These are phyloP conservation scores for Lentinula novae-zelandiae DNA, from an alignment of 1,284 basidiomycete species.

Conservation along the genomic window DNA sequence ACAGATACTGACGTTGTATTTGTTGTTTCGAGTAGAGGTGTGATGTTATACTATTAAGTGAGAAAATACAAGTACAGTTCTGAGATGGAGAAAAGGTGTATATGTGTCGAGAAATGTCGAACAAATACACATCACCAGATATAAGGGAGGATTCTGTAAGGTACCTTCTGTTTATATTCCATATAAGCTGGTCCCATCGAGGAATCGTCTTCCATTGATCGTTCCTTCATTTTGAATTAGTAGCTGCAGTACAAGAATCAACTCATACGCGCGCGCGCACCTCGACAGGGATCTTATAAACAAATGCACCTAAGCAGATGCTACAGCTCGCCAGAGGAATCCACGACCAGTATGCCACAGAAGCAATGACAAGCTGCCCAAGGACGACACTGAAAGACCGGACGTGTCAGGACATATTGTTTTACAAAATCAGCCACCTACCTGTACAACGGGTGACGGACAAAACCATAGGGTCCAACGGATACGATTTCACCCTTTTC, in stretches of 20 bases:
- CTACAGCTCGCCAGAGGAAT: conserved; percentile 4
- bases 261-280: background rate
- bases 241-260: background rate
- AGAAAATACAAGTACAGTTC: no score
- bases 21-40: no score
- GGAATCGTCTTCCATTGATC: conserved; percentile 26
- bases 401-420: background rate
- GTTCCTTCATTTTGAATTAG: conserved; percentile 20
- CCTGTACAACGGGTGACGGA: conserved; percentile 13
- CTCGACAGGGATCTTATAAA: conserved; percentile 9
- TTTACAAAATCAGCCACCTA: background rate
- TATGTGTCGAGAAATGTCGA: background rate
- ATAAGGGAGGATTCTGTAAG: conserved; percentile 28
- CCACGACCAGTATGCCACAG: conserved; percentile 12
- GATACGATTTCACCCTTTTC: conserved; percentile 6
- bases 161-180: conserved; percentile 30
- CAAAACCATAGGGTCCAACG: conserved; percentile 5
- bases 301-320: conserved; percentile 4
- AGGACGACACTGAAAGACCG: background rate
- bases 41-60: no score
- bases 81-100: no score
- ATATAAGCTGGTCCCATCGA: conserved; percentile 26
- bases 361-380: background rate
- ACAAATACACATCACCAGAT: conserved; percentile 26
- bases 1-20: no score